A percentile compares a stretch with the other conserved stretches of the same genome.
Conservation (phyloP, 371 early-diverging fungal species). For the Chytridiales sp. region DNA sequence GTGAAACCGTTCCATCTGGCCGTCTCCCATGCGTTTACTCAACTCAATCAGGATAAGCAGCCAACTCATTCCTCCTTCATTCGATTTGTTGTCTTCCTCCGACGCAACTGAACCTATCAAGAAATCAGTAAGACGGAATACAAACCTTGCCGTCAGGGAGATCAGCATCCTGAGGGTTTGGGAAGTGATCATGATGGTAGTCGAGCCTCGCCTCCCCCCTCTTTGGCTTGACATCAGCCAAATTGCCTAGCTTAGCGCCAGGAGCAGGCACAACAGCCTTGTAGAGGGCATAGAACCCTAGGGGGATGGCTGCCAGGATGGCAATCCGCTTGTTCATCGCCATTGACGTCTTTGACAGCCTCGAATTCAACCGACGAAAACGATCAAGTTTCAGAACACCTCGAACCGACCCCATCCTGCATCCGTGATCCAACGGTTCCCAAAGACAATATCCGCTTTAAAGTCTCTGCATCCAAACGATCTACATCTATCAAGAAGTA, state of each 20-base stretch:
- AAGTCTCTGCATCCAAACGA: background rate
- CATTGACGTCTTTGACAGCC: background rate
- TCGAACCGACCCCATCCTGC: too few relatives aligned
- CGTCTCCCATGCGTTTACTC: too few relatives aligned
- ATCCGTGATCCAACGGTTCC: too few relatives aligned
- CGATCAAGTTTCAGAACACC: background rate
- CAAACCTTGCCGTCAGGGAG: constrained; percentile 7
- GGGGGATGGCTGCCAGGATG: background rate
- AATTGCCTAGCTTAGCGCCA: background rate
- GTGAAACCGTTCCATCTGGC: too few relatives aligned
- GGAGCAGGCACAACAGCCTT: background rate
- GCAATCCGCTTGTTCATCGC: background rate
- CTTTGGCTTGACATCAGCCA: constrained; percentile 4
- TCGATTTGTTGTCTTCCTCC: too few relatives aligned
- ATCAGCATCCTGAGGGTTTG: too few relatives aligned
- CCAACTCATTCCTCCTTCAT: too few relatives aligned
- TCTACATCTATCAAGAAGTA: too few relatives aligned
- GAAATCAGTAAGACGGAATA: background rate
- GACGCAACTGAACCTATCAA: too few relatives aligned
- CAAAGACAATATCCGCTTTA: too few relatives aligned
- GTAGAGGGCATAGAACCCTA: background rate
- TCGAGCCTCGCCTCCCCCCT: background rate
- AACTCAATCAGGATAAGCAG: too few relatives aligned
- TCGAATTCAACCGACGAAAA: background rate
- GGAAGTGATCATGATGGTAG: too few relatives aligned